Percentiles rank a stretch among this genome's conserved stretches.
phyloP scores from a whole-genome alignment of 2,329 filamentous ascomycete genomes.

The Cordyceps fumosorosea region DNA sequence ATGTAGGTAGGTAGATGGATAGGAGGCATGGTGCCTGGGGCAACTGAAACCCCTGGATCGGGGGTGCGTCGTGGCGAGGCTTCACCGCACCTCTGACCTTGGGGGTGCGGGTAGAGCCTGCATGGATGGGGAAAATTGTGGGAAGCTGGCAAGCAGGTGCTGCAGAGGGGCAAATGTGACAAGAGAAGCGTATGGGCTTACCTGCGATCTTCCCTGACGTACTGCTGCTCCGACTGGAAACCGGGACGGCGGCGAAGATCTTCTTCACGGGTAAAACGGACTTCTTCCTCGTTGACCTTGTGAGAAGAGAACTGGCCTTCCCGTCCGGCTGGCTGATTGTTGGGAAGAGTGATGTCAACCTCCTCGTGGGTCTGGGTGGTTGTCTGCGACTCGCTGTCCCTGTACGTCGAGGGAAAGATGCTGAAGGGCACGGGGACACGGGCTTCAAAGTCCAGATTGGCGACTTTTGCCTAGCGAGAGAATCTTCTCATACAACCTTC shows the following conservation, averaged over 20 bases:
- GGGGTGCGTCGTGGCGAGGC: neutral
- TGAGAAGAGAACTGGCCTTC: conserved; percentile 86
- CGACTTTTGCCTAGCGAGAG: conserved; percentile 66
- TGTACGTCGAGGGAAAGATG: conserved; percentile 99
- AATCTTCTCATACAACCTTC: conserved; percentile 58
- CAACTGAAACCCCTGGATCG: conserved; percentile 8
- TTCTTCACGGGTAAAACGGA: conserved; percentile 72
- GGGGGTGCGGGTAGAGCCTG: conserved; percentile 10
- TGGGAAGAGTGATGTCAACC: conserved; percentile 70
- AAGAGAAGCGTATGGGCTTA: conserved; percentile 31
- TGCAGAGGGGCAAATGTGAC: conserved; percentile 3
- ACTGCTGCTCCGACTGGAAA: conserved; percentile 49
- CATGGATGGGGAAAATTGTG: conserved; percentile 1
- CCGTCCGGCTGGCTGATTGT: conserved; percentile 84
- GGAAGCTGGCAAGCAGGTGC: conserved; percentile 9
- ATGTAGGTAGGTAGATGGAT: neutral
- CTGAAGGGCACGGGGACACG: conserved; percentile 98
- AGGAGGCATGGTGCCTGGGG: neutral
- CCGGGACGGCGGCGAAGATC: conserved; percentile 68
- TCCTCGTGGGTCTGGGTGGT: conserved; percentile 70
- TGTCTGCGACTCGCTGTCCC: conserved; percentile 53
- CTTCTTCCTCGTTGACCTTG: conserved; percentile 73
- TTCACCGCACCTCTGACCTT: conserved; percentile 8
- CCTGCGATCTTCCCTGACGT: conserved; percentile 46
- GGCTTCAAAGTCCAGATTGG: conserved; percentile 99